Evolutionary conservation across 2,329 filamentous ascomycete species (phyloP).

Genomic region (Colletotrichum musicola): DNA sequence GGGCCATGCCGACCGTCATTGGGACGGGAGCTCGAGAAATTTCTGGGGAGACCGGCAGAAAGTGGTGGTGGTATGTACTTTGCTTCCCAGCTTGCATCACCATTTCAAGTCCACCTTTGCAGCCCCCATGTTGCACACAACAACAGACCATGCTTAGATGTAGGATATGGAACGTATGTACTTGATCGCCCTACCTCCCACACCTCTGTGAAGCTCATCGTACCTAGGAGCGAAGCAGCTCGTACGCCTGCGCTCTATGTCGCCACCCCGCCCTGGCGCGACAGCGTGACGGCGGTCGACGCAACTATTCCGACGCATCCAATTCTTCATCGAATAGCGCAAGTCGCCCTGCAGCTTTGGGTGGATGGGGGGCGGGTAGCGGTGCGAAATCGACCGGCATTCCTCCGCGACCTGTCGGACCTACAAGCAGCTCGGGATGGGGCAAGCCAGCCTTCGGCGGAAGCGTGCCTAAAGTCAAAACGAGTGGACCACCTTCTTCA

Average conservation of each 20-base stretch:
- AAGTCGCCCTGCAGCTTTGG: not conserved
- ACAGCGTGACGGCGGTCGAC: slow-evolving; percentile 20
- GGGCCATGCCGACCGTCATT: not conserved
- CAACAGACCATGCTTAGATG: slow-evolving; percentile 56
- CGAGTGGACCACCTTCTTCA: not conserved
- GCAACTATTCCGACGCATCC: slow-evolving; percentile 34
- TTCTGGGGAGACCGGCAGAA: slow-evolving; percentile 9
- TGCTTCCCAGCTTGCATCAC: not conserved
- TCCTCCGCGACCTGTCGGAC: slow-evolving; percentile 8
- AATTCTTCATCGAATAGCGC: slow-evolving; percentile 1
- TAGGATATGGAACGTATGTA: slow-evolving; percentile 54
- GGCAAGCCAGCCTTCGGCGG: slow-evolving; percentile 23
- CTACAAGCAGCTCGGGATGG: slow-evolving; percentile 24
- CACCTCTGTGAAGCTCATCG: not conserved
- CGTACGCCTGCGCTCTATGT: slow-evolving; percentile 57
- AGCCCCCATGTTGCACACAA: slow-evolving; percentile 29
- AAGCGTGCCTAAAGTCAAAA: not conserved
- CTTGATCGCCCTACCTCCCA: not conserved
- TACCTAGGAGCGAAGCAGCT: slow-evolving; percentile 51
- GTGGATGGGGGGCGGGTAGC: not conserved
- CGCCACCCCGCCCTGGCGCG: slow-evolving; percentile 43
- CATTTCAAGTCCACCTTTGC: not conserved
- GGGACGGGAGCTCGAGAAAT: slow-evolving; percentile 15
- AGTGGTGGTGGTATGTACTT: not conserved
- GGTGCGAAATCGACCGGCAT: not conserved